phyloP scores from a whole-genome alignment of 2,329 filamentous ascomycete species.

The Fusarium sp. region DNA sequence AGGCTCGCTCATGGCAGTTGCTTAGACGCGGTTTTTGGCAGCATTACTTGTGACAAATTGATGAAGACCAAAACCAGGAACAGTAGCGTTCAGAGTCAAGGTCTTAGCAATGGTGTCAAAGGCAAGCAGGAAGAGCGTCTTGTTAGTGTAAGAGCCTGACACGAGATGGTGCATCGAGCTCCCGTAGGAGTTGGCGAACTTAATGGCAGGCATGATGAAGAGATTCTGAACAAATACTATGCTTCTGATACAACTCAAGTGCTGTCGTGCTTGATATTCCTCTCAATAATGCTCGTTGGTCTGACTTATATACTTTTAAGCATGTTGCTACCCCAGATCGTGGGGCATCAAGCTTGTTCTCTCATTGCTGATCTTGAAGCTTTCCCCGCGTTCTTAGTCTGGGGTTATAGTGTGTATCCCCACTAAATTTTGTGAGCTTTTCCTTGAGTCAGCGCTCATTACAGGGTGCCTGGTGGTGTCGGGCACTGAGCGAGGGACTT shows the following conservation, averaged over 20 bases:
- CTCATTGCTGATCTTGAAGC: neutral
- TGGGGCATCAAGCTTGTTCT: too few relatives aligned
- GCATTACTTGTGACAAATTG: conserved; percentile 5
- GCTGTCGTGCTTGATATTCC: neutral
- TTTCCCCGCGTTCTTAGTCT: neutral
- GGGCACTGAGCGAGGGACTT: neutral
- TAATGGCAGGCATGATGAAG: neutral
- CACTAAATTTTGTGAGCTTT: too few relatives aligned
- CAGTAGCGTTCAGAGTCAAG: neutral
- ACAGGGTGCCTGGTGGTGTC: neutral
- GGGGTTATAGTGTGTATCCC: neutral
- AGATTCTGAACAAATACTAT: too few relatives aligned
- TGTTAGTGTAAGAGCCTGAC: conserved; percentile 7
- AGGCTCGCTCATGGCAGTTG: conserved; percentile 2
- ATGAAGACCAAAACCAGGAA: conserved; percentile 1
- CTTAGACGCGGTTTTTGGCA: neutral
- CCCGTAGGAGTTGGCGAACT: neutral
- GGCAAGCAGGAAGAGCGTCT: conserved; percentile 1
- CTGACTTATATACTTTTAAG: neutral
- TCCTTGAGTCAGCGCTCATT: neutral
- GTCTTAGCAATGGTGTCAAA: conserved; percentile 4
- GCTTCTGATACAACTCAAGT: neutral
- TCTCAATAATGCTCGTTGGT: neutral
- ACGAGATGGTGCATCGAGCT: conserved; percentile 1
- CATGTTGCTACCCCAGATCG: neutral